A percentile compares a stretch with the other conserved stretches of the same genome.
Conservation (phyloP, 2,329 filamentous ascomycete species). For the Capronia coronata region DNA sequence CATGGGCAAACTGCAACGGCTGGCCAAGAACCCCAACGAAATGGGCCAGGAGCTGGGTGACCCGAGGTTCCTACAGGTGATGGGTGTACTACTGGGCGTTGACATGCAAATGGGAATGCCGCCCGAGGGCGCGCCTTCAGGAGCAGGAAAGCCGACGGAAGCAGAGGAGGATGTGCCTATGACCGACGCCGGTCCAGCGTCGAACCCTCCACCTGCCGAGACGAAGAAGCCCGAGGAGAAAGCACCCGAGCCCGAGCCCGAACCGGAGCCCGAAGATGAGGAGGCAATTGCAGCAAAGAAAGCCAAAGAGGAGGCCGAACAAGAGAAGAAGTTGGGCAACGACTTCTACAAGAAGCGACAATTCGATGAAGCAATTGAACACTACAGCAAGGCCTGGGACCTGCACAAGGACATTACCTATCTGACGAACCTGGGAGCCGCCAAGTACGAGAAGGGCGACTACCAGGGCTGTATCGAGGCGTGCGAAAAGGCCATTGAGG, state of each 20-base stretch:
- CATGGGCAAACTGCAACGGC: slow-evolving; percentile 78
- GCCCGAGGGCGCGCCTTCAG: slow-evolving; percentile 41
- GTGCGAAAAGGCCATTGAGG: slow-evolving; percentile 81
- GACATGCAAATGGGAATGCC: slow-evolving; percentile 70
- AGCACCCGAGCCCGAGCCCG: slow-evolving; percentile 55
- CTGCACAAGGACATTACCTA: slow-evolving; percentile 94
- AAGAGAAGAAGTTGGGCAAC: slow-evolving; percentile 89
- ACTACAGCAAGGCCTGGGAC: slow-evolving; percentile 95
- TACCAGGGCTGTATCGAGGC: slow-evolving; percentile 78
- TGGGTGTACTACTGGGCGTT: slow-evolving; percentile 87
- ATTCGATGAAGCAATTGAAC: slow-evolving; percentile 87
- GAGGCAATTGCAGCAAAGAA: slow-evolving; percentile 78
- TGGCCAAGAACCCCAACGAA: slow-evolving; percentile 71
- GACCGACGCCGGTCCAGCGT: slow-evolving; percentile 57
- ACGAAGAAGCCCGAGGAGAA: slow-evolving; percentile 44
- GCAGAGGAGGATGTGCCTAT: slow-evolving; percentile 69
- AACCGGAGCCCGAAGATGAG: slow-evolving; percentile 67
- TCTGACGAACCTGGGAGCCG: slow-evolving; percentile 90
- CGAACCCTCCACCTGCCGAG: slow-evolving; percentile 40
- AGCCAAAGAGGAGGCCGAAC: slow-evolving; percentile 86
- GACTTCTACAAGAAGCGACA: slow-evolving; percentile 97
- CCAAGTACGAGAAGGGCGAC: slow-evolving; percentile 93
- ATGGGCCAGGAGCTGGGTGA: slow-evolving; percentile 78
- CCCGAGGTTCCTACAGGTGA: slow-evolving; percentile 85
- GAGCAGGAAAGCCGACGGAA: slow-evolving; percentile 40